Evolutionary conservation across 129 eudicot genomes (phyloP), one percentile per base, ranked within the genome.

Genomic region (Artemisia tridentata): DNA sequence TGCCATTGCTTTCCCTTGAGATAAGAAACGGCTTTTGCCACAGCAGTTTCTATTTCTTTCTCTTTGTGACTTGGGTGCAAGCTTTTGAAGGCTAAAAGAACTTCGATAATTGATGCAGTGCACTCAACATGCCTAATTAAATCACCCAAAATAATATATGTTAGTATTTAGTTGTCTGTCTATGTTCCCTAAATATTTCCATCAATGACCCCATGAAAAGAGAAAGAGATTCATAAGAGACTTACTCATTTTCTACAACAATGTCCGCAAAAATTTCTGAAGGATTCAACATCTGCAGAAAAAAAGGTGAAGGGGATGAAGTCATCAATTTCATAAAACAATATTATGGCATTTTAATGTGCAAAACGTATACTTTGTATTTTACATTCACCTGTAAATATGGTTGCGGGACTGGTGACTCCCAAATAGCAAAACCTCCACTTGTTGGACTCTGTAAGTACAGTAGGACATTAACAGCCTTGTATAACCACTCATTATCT

Each of bases 381-480:
- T 48, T 57, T 60, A 8, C 27, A 45, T 56, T 18, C 59, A 79
- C 84, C 81, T 79, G 72, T 60, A 83, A 72, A 67, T 75, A 79
- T 60, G 83, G 81, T 61, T 70, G 78, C 3, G 84, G 84, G 73
- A 83, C 76, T 4, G 81, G 81, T 59, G 75, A 76, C 69, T 83
- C 87, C 87, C 87, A 83, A 70, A 79, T 71, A 56, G 78, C 83
- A 67, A 83, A 83, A 65, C 87, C 87, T 50, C 87, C 87, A 14
- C 69, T 83, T 57, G 56, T 25, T 52, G 87, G 87, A 75, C 78
- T 72, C 75, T 81, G 79, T n/a, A 76, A 21, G 72, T 72, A 81
- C 8, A 75, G 75, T 34, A 75, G 81, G 38, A 75, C 79, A 76
- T 79, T 65, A 29, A 83, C 82, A 54, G 84, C 87, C 10, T 83